Base-by-base conservation (phyloP, 306 rosid genomes). In the Quercus dentata region DNA sequence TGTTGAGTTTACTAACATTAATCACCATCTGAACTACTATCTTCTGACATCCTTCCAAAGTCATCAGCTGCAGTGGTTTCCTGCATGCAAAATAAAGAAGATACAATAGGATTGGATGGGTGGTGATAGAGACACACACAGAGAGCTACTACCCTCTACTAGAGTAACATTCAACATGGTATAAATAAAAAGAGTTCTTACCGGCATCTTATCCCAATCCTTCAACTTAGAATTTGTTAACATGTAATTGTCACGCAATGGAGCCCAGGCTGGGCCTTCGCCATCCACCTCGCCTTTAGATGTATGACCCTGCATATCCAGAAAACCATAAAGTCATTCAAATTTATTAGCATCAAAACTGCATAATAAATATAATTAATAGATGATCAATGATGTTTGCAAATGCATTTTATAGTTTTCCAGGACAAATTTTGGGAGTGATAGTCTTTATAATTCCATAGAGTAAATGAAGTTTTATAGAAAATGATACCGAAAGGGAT, bases 261-360 rank as follows among this genome's bases (percentile, higher is more conserved):
- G 99, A 79, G 96, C 98, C 99, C 99, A 95, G 28, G 87, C 81
- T 76, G 98, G 99, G 74, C 88, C 95, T 80, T 88, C 94, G 51
- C 64, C 90, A 21, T 91, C 87, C 27, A 4, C 87, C 20, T 69
- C 79, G 17, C 80, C 80, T 7, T 75, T 84, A 71, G 91, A 84
- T 71, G 81, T 74, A 57, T 75, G 87, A 79, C 20, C 84, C 97
- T 89, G 88, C 79, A 49, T 72, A 71, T 77, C 3, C 12, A 74
- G 69, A 78, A 41, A 44, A 2, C n/a, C 28, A 73, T n/a, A 58
- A 73, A 73, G 25, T 76, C 30, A 71, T 71, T 62, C 63, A 28
- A 69, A 78, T 18, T 57, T 78, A 17, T 51, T 33, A 77, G 3
- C 78, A 68, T 55, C 68, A 28, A 58, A 57, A 23, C 52, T 15